Evolutionary conservation across 176 grass and related monocot species (phyloP).

Genomic region (Avena atlantica): DNA sequence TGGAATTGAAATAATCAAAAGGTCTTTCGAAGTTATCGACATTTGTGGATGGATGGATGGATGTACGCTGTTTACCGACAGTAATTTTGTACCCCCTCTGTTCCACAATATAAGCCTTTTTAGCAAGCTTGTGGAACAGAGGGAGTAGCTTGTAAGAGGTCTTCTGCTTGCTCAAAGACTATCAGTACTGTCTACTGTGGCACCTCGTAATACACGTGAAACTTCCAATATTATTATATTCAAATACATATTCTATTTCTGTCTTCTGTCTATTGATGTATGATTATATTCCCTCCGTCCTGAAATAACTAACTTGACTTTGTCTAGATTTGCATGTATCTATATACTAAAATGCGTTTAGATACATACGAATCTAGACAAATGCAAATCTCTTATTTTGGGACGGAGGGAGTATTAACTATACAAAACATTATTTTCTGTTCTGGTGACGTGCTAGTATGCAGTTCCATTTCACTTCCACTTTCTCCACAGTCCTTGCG

Average conservation of each 20-base stretch:
- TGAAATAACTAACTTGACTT: too few species aligned
- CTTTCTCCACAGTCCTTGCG: constrained; percentile 23
- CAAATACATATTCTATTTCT: constrained; percentile 1
- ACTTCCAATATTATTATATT: constrained; percentile 14
- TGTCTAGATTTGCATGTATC: too few species aligned
- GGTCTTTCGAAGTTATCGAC: background rate
- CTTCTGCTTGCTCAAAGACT: background rate
- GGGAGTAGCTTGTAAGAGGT: background rate
- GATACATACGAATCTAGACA: too few species aligned
- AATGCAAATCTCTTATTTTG: too few species aligned
- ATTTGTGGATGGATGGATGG: background rate
- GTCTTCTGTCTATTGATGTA: background rate
- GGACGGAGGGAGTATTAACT: background rate
- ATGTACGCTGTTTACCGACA: background rate
- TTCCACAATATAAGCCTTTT: too few species aligned
- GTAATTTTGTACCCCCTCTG: background rate
- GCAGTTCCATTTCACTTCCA: background rate
- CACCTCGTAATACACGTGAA: background rate
- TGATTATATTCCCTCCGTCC: background rate
- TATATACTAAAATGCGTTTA: too few species aligned
- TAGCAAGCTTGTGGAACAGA: too few species aligned
- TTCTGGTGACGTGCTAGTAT: background rate
- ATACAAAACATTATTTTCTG: background rate
- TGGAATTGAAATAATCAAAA: too few species aligned
- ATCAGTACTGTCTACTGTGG: constrained; percentile 11